Base-by-base conservation (phyloP, 2,329 filamentous ascomycete genomes). In the Trichophyton rubrum region DNA sequence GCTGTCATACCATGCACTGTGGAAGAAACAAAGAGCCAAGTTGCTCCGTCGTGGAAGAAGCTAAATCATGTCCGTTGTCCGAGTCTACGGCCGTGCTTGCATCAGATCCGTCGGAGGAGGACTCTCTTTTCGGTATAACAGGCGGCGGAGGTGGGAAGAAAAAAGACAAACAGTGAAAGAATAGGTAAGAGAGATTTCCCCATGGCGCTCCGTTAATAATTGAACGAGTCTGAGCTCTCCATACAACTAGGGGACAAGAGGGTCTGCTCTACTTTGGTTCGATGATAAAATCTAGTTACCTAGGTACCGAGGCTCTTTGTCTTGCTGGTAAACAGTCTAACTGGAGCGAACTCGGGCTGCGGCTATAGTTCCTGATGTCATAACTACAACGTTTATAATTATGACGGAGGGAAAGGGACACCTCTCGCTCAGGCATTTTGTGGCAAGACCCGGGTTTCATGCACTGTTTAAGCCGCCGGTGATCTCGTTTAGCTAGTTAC, bases 91-190 rank as follows among this genome's bases (percentile, higher is more conserved):
- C 51, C 51, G 51, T 55, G 22, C 51, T 33, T 55, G 51, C 51
- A 55, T 55, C 51, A 55, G 51, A 55, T 55, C 51, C 51, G n/a
- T 55, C 51, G 51, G 51, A 55, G 51, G 33, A 55, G 51, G 24
- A 55, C 24, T 55, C 51, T 55, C 51, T 55, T 55, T 55, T 55
- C 51, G 51, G 51, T 35, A 55, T 33, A 58, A 58, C 41, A 58
- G 56, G 35, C 41, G 56, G 41, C 35, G 35, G 15, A 38, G 33
- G 33, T 38, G 33, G 33, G 33, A 38, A 38, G 7, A 38, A 9
- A 38, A 38, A 38, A 38, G 35, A 41, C 15, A 58, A 45, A 58
- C 35, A 43, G 43, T 41, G 41, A 15, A 45, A 57, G 30, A 57
- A 51, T 24, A 27, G n/a, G 15, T 43, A 7, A 43, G 15, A n/a